Conservation (phyloP, 345 rosid species). For the Syzygium aqueum region DNA sequence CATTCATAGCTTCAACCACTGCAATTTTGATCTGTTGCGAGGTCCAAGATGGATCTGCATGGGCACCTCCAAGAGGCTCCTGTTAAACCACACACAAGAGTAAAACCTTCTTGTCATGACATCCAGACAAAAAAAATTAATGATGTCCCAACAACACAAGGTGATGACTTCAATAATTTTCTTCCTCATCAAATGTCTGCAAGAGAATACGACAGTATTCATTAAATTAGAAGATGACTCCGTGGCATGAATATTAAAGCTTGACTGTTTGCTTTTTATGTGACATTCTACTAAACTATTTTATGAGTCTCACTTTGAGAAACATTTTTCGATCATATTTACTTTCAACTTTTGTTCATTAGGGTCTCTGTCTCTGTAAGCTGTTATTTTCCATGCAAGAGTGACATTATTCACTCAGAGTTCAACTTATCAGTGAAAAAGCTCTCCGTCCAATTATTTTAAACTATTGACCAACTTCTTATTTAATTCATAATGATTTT, state of each 20-base stretch:
- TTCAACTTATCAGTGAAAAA: not conserved
- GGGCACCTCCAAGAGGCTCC: conserved; percentile 98
- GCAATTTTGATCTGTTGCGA: conserved; percentile 79
- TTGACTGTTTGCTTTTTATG: not conserved
- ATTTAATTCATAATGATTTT: not conserved
- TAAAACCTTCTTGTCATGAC: not conserved
- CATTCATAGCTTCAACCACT: conserved; percentile 70
- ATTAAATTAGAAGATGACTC: not conserved
- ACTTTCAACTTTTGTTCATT: not conserved
- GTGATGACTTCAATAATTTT: not conserved
- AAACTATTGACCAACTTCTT: not conserved
- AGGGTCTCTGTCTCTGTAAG: not conserved
- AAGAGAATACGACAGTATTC: not conserved
- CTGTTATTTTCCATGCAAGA: not conserved
- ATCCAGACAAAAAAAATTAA: not conserved
- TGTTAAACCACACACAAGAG: conserved; percentile 9
- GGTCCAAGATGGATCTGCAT: conserved; percentile 85
- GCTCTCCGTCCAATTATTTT: not conserved
- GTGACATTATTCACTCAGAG: not conserved
- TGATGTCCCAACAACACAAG: not conserved
- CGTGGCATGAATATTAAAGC: not conserved
- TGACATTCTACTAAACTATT: not conserved
- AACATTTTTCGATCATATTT: not conserved
- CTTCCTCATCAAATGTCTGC: not conserved
- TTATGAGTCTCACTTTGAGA: not conserved